Conservation (phyloP, 1,139 yeast genomes). For the Pichia sp. region DNA sequence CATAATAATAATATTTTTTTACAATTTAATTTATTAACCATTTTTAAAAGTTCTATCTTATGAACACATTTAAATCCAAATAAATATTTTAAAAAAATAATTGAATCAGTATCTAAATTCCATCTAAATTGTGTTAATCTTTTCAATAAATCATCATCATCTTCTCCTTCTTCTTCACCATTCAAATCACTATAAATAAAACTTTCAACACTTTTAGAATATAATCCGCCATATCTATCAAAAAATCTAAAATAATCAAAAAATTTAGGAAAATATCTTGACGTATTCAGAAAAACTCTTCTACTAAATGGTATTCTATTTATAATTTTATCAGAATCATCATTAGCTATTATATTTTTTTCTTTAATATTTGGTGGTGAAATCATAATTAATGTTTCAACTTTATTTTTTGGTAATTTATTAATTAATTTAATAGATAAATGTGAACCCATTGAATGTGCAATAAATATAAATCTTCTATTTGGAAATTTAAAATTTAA, state of each 20-base stretch:
- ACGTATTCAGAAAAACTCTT: slow-evolving; percentile 17
- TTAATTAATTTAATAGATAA: slow-evolving; percentile 45
- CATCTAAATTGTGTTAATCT: slow-evolving; percentile 59
- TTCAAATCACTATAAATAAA: slow-evolving; percentile 24
- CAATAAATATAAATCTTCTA: slow-evolving; percentile 51
- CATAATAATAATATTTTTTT: slow-evolving; percentile 27
- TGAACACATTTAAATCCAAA: slow-evolving; percentile 42
- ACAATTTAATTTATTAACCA: slow-evolving; percentile 1
- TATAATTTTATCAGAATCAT: slow-evolving; percentile 12
- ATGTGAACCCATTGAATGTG: slow-evolving; percentile 75
- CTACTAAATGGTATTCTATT: slow-evolving; percentile 14
- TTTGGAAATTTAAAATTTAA: slow-evolving; percentile 37
- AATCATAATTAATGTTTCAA: slow-evolving; percentile 42
- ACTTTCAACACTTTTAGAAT: slow-evolving; percentile 46
- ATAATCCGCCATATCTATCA: slow-evolving; percentile 59
- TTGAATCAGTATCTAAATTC: slow-evolving; percentile 61
- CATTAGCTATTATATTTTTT: slow-evolving; percentile 1
- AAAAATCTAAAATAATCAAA: slow-evolving; percentile 51
- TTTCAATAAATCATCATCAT: slow-evolving; percentile 32
- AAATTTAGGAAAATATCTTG: slow-evolving; percentile 41
- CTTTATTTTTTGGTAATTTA: slow-evolving; percentile 35
- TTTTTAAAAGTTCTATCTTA: slow-evolving; percentile 36
- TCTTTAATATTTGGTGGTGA: slow-evolving; percentile 48
- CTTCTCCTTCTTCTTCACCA: slow-evolving; percentile 5
- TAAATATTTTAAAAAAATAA: slow-evolving; percentile 48